These are phyloP conservation scores for Gloeostereum incarnatum DNA, from an alignment of 768 basidiomycete species.

Conservation along the genomic window DNA sequence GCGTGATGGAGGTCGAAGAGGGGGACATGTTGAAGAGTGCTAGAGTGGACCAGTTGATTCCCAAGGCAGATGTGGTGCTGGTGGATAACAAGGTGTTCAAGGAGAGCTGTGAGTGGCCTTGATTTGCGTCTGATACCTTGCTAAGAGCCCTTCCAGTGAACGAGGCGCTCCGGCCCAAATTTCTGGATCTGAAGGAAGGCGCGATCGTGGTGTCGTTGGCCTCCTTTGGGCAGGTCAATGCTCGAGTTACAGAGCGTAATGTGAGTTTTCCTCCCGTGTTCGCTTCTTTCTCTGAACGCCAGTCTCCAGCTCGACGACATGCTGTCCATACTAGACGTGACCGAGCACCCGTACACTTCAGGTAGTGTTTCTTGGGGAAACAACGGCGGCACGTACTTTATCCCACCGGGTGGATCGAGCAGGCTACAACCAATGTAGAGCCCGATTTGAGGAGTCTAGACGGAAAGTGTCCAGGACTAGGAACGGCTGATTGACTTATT, in stretches of 20 bases:
- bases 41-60: constrained; percentile 60
- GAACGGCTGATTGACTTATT: no score
- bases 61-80: constrained; percentile 83
- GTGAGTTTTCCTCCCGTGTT: constrained; percentile 26
- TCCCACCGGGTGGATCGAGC: constrained; percentile 72
- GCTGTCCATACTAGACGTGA: constrained; percentile 73
- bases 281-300: constrained; percentile 2
- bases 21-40: constrained; percentile 76
- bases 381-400: constrained; percentile 58
- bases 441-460: constrained; percentile 49
- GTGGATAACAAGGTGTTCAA: constrained; percentile 85
- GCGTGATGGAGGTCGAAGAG: constrained; percentile 71
- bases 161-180: constrained; percentile 77
- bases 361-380: constrained; percentile 81
- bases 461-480: no score
- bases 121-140: constrained; percentile 3
- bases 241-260: constrained; percentile 78
- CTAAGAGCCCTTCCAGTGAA: constrained; percentile 48
- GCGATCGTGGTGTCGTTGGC: constrained; percentile 84
- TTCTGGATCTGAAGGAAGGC: constrained; percentile 90
- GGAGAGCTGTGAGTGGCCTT: constrained; percentile 50
- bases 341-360: constrained; percentile 54
- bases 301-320: constrained; percentile 60
- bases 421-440: constrained; percentile 53
- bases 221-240: constrained; percentile 70